Conservation (phyloP, 805 yeast genomes). For the Debaryomyces maramus region DNA sequence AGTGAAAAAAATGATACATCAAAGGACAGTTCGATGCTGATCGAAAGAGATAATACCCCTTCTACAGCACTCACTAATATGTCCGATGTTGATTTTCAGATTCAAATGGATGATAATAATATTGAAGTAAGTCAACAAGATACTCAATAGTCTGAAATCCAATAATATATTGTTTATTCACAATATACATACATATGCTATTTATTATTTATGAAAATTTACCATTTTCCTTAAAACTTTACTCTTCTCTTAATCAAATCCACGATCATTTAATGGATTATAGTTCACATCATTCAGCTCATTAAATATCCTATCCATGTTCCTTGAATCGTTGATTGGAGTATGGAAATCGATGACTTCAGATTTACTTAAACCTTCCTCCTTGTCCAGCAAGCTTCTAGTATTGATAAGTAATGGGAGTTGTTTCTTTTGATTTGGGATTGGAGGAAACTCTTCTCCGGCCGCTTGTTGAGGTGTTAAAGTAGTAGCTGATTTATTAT, state of each 20-base stretch:
- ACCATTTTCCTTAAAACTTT: too few species aligned
- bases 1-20: background rate
- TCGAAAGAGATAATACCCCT: background rate
- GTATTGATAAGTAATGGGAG: slow-evolving; percentile 17
- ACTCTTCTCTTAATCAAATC: too few species aligned
- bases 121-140: background rate
- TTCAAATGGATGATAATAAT: too few species aligned
- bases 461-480: background rate
- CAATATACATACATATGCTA: background rate
- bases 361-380: background rate
- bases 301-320: background rate
- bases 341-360: slow-evolving; percentile 16
- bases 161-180: background rate
- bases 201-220: too few species aligned
- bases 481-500: background rate
- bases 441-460: background rate
- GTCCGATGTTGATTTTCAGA: background rate
- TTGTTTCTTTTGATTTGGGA: background rate
- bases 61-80: background rate
- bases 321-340: slow-evolving; percentile 5
- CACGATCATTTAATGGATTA: background rate
- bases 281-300: background rate
- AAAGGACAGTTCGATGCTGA: background rate
- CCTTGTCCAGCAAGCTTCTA: background rate
- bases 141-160: background rate